phyloP scores from a whole-genome alignment of 305 asterid species.

The Fraxinus angustifolia region DNA sequence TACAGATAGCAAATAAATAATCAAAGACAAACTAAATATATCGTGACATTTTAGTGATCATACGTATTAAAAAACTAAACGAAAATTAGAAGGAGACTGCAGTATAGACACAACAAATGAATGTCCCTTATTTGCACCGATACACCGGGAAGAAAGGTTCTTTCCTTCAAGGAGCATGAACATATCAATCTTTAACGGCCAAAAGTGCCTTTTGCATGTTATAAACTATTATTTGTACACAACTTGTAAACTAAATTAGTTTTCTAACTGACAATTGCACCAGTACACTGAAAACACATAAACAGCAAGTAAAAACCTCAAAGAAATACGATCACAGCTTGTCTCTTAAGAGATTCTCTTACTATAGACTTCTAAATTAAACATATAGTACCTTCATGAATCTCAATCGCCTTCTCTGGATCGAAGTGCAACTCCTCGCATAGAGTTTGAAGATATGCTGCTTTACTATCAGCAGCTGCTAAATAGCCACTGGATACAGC shows the following conservation, averaged over 20 bases:
- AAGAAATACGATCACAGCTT: neutral
- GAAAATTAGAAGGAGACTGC: neutral
- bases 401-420: constrained; percentile 83
- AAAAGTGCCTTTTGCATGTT: neutral
- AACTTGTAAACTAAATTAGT: neutral
- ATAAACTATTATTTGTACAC: neutral
- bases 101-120: constrained; percentile 6
- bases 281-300: neutral
- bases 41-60: neutral
- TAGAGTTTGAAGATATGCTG: constrained; percentile 84
- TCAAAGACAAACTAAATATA: neutral
- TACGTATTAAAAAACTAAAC: neutral
- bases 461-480: constrained; percentile 79
- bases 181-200: neutral
- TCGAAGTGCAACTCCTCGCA: constrained; percentile 92
- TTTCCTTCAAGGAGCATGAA: neutral
- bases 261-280: neutral
- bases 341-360: neutral
- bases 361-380: constrained; percentile 6
- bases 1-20: neutral
- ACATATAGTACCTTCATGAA: constrained; percentile 71
- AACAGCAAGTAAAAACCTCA: neutral
- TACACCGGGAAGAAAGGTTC: neutral
- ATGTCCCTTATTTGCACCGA: constrained; percentile 2
- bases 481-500: constrained; percentile 88